A percentile compares a stretch with the other conserved stretches of the same genome.
These are phyloP conservation scores for Closterium sp. DNA, from an alignment of 139 green algal species.

Conservation along the genomic window DNA sequence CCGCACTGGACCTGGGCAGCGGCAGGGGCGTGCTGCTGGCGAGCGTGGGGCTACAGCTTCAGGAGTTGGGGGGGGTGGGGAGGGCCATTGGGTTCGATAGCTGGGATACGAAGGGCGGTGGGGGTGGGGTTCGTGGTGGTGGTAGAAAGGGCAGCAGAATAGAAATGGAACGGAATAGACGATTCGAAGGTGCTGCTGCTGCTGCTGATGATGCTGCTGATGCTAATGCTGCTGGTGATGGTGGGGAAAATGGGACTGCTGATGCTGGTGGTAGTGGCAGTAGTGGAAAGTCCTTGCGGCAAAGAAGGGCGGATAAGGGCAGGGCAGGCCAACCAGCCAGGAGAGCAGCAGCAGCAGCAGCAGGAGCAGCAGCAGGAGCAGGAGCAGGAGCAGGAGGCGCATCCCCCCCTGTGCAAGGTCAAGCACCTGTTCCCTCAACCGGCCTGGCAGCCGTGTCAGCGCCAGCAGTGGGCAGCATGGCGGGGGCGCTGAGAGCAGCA, in stretches of 20 bases:
- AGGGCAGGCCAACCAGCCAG: not conserved
- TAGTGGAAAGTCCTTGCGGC: not conserved
- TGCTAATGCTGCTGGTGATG: not conserved
- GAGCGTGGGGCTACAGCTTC: slow-evolving; percentile 16
- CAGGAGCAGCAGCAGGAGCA: not conserved
- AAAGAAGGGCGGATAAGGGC: not conserved
- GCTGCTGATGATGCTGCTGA: not conserved
- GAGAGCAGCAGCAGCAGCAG: not conserved
- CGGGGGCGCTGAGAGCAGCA: not conserved
- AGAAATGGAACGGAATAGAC: not conserved
- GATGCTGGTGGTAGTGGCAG: not conserved
- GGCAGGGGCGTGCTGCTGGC: slow-evolving; percentile 28
- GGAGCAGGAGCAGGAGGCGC: too few relatives aligned
- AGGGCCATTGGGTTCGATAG: slow-evolving; percentile 11
- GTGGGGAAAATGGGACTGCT: not conserved
- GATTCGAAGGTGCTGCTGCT: not conserved
- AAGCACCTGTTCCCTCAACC: not conserved
- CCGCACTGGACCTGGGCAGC: slow-evolving; percentile 45
- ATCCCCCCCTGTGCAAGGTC: too few relatives aligned
- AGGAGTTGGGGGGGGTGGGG: slow-evolving; percentile 10
- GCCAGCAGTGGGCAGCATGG: not conserved
- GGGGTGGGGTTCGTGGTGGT: not conserved
- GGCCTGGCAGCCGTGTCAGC: not conserved
- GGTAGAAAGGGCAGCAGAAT: not conserved
- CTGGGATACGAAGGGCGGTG: not conserved